Percentiles rank a stretch among this genome's conserved stretches.
phyloP scores from a whole-genome alignment of 176 grass and related monocot species.

The Carex pumila region DNA sequence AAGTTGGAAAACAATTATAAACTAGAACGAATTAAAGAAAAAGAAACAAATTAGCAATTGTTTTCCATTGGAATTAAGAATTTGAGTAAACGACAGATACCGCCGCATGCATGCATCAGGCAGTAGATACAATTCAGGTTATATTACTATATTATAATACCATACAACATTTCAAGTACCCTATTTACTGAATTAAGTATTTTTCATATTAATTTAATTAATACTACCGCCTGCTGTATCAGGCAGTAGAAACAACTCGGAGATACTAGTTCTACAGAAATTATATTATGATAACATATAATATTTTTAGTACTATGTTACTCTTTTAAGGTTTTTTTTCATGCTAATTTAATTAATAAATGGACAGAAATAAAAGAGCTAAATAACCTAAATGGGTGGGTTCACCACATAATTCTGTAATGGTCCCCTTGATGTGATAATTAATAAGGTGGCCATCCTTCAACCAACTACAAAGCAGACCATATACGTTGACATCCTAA shows the following conservation, averaged over 20 bases:
- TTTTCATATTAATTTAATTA: not conserved
- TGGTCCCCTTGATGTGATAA: slow-evolving; percentile 18
- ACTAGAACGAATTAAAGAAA: not conserved
- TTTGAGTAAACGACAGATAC: not conserved
- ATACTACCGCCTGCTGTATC: not conserved
- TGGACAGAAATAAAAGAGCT: not conserved
- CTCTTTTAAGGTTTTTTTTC: not conserved
- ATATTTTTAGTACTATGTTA: not conserved
- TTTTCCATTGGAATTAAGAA: not conserved
- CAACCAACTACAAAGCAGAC: slow-evolving; percentile 8
- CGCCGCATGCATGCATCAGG: not conserved
- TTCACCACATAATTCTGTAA: not conserved
- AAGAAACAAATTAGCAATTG: not conserved
- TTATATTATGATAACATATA: not conserved
- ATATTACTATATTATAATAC: not conserved
- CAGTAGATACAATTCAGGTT: not conserved
- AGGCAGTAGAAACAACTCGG: not conserved
- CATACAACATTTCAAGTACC: not conserved
- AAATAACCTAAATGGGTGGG: not conserved
- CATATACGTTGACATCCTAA: slow-evolving; percentile 21
- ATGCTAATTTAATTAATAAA: not conserved
- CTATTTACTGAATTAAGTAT: not conserved
- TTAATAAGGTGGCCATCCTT: not conserved
- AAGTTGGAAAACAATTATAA: not conserved
- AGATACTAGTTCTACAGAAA: not conserved